Base-by-base conservation (phyloP, 768 basidiomycete species). In the Podaxis sp. region DNA sequence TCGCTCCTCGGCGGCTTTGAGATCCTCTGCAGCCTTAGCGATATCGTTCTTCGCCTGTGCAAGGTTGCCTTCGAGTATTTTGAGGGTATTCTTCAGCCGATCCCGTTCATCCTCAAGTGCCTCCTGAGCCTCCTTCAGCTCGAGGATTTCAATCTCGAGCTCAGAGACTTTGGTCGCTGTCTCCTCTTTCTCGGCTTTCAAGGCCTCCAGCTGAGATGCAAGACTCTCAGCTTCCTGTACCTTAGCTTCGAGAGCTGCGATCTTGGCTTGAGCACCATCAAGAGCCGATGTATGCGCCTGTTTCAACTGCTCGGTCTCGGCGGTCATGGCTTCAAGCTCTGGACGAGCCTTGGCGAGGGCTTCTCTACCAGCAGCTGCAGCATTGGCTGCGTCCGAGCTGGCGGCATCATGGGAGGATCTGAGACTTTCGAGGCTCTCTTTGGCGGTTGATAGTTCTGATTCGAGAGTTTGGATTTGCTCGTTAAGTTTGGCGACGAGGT, bases 71-170 rank as follows among this genome's bases (percentile, higher is more conserved):
- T 90, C 85, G 49, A 88, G 71, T 10, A 68, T 66, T 64, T 82
- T 80, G 33, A 90, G 75, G 51, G 75, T 82, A 11, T 75, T 72
- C 41, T 81, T 68, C 11, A 80, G 72, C 63, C 77, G 76, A 51
- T 75, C 77, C 55, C 81, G 84, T 33, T 81, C 81, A 60, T 91
- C 91, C 67, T 89, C 87, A 5, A 81, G 76, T 20, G 73, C 73
- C 66, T 93, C 92, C 64, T 85, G 84, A 46, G 78, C 78, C 70
- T 95, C 92, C 72, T 82, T 90, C 64, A 88, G 69, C 74, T 94
- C 92, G 62, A 93, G 73, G 46, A 93, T 81, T 71, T 94, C 91
- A 55, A 95, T 76, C 76, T 95, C 93, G 26, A 93, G 78, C 68
- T 95, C 92, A 0, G 90, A 91, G 3, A 93, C 77, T 73, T 87